Evolutionary conservation across 192 early-diverging fungal species (phyloP), one percentile per base, ranked within the genome.

Genomic region (Mortierella alpina): DNA sequence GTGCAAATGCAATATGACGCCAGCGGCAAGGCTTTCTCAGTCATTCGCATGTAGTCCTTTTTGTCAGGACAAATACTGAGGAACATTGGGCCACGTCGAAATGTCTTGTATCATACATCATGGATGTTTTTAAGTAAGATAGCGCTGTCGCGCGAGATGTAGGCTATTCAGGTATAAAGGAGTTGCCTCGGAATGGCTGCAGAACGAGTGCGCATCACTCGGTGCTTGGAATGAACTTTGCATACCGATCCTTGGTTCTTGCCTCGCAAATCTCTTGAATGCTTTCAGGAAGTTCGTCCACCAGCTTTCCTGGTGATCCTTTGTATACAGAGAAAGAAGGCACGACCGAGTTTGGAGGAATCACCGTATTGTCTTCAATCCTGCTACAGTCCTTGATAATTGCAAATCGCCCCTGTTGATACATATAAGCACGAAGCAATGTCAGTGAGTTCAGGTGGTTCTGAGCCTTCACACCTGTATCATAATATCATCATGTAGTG

Each of bases 351-450:
- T 97, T 96, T 6, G 96, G 93, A 14, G 98, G 90, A 55, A 99
- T 90, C 1, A 99, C 93, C 1, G 96, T 90, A 63, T 92, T 91
- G 71, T 99, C 97, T 53, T 94, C 92, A 52, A 99, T 97, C 62
- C 90, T 81, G 59, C 89, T 90, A 66, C 95, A 95, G 68, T 99
- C 97, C 82, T 98, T 99, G 53, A 99, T 97, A 50, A 99, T 94
- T 6, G 94, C 92, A 84, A 98, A 99, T 22, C 95, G 87, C 4
- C 96, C 95, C 95, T 94, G 63, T 72, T 6, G 68, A 57, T 44
- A 31, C 31, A 63, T 11, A 44, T 65, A 13, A 20, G 31, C 10
- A 15, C 4, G 23, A 8, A 49, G 59, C 5, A 56, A 39, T 62
- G 51, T 63, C 12, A 42, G 47, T 14, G 51, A 13, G 4, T 31